Conservation (phyloP, 1,284 basidiomycete species). For the Inonotus hispidus region DNA sequence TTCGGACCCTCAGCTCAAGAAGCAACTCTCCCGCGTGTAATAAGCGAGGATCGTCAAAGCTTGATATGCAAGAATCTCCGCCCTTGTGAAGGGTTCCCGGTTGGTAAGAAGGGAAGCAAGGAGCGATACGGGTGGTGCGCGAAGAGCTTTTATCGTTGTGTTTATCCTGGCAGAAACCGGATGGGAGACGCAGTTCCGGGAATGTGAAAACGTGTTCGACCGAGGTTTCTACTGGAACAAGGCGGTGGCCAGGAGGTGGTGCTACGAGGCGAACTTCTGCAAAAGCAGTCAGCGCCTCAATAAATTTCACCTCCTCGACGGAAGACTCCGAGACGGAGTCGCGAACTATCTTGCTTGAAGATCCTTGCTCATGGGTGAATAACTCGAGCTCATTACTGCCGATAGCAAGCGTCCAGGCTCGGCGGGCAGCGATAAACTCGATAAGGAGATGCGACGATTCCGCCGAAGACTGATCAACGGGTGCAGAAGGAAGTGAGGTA, state of each 20-base stretch:
- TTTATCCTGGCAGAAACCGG: not conserved
- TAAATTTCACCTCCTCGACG: not conserved
- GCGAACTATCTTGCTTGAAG: not conserved
- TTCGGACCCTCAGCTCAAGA: constrained; percentile 5
- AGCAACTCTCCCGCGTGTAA: constrained; percentile 6
- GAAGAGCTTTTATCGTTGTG: too few relatives aligned
- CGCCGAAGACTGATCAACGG: not conserved
- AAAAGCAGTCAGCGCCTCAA: not conserved
- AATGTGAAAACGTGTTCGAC: constrained; percentile 9
- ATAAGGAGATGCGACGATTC: not conserved
- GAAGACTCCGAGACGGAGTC: not conserved
- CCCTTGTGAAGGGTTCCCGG: not conserved
- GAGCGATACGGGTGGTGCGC: not conserved
- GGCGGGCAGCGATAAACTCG: not conserved
- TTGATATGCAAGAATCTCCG: not conserved
- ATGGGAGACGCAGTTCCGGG: not conserved
- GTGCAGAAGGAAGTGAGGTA: not conserved
- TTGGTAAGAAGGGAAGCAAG: not conserved
- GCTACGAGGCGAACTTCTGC: constrained; percentile 2
- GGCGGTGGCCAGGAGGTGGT: not conserved
- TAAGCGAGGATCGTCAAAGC: not conserved
- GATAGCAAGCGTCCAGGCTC: not conserved
- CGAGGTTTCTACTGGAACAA: not conserved
- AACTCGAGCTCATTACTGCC: not conserved
- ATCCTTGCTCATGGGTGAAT: not conserved